A percentile compares a stretch with the other conserved stretches of the same genome.
phyloP scores from a whole-genome alignment of 176 grass and related monocot genomes.

The Areca catechu region DNA sequence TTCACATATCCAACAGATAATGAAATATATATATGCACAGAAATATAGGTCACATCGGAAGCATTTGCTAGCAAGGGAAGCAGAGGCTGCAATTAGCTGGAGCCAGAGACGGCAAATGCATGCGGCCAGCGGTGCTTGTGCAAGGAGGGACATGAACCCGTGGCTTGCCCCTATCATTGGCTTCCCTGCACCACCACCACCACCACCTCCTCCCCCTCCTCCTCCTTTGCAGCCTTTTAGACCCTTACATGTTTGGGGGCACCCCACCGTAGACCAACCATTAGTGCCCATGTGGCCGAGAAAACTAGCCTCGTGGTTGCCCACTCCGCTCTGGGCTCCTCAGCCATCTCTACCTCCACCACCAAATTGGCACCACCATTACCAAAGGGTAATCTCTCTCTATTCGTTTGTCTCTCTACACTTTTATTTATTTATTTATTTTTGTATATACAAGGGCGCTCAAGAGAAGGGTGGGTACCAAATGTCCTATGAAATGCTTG shows the following conservation, averaged over 20 bases:
- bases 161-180: constrained; percentile 65
- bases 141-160: constrained; percentile 19
- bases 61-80: constrained; percentile 68
- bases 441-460: constrained; percentile 12
- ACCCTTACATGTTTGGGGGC: constrained; percentile 67
- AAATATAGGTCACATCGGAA: constrained; percentile 92
- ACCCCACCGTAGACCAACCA: constrained; percentile 32
- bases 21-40: constrained; percentile 27
- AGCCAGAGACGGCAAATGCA: constrained; percentile 56
- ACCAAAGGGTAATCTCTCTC: constrained; percentile 23
- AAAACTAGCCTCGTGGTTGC: constrained; percentile 27
- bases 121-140: constrained; percentile 3
- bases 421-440: constrained; percentile 8
- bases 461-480: constrained; percentile 24
- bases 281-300: constrained; percentile 55
- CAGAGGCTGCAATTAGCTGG: constrained; percentile 69
- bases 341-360: constrained; percentile 14
- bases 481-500: neutral
- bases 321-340: constrained; percentile 22
- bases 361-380: constrained; percentile 70
- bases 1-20: neutral
- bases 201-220: neutral
- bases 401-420: neutral
- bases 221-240: constrained; percentile 28
- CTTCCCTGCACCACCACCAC: constrained; percentile 32